Evolutionary conservation across 139 green algal genomes (phyloP), one percentile per base, ranked within the genome.

Genomic region (Haematococcus sp.): DNA sequence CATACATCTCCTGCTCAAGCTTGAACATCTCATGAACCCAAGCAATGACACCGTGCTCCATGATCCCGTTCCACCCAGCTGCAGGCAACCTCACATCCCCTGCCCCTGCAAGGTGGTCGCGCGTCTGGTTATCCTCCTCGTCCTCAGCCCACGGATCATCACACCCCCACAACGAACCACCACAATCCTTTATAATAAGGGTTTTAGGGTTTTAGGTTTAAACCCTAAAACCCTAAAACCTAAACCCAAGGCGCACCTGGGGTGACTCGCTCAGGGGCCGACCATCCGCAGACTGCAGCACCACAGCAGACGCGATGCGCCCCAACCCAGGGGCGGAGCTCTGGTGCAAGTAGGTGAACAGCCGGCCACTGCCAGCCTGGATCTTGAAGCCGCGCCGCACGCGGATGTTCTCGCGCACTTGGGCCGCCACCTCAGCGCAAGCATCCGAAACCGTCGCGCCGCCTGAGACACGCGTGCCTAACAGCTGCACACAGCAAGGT

Each of bases 401-500:
- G 54, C 69, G 66, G n/a, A 97, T 79, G 64, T 96, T 96, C 49
- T 97, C 92, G 0, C 92, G 81, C 13, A 97, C 84, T 49, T 79
- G 71, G 1, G 82, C 87, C 1, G 89, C 92, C 28, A 93, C 68
- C 9, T 82, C 74, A 0, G 80, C 77, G 13, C 91, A 84, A 15
- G 85, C 83, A 20, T 92, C 88, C 2, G 27, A 78, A 22, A 92
- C 68, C 16, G 78, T 86, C 31, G 73, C 70, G 0, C 16, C 60
- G 15, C 64, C 60, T 16, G 73, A 13, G 11, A 51, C 68, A 19
- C 32, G 63, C 2, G 78, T 63, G 0, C 35, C 30, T 28, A 73
- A 52, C 33, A 84, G 40, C 79, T 84, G 63, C 34, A 3, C 31
- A 55, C 15, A 75, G 51, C 11, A n/a, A 4, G 31, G 13, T 5